Percentiles rank a stretch among this genome's conserved stretches.
These are phyloP conservation scores for Aspergillus olivimuriae DNA, from an alignment of 495 filamentous ascomycete species.

Conservation along the genomic window DNA sequence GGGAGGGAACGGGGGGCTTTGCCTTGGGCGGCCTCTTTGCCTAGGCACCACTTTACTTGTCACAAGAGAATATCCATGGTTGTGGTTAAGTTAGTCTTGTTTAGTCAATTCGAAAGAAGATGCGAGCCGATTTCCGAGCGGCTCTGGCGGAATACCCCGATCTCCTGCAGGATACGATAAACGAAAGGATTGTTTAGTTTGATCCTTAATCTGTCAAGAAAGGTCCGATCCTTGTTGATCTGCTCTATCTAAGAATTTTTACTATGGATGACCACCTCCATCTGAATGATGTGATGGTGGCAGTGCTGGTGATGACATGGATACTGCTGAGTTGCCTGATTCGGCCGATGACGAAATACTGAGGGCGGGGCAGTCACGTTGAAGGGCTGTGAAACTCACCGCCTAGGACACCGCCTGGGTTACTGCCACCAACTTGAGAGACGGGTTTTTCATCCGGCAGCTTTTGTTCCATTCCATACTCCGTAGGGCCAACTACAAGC, in stretches of 20 bases:
- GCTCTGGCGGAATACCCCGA: background rate
- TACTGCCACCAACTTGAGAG: too few relatives aligned
- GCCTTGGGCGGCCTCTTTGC: background rate
- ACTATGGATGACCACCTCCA: too few relatives aligned
- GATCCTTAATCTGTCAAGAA: too few relatives aligned
- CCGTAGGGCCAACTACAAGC: too few relatives aligned
- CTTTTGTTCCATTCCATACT: too few relatives aligned
- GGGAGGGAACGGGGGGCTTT: background rate
- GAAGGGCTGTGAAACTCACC: background rate
- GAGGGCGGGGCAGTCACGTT: slow-evolving; percentile 15
- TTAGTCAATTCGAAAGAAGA: too few relatives aligned
- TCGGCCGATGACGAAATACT: slow-evolving; percentile 11
- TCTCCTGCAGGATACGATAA: too few relatives aligned
- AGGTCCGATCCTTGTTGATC: too few relatives aligned
- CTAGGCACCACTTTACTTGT: background rate
- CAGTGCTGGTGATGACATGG: slow-evolving; percentile 1
- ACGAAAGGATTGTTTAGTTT: too few relatives aligned
- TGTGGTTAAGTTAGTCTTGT: background rate
- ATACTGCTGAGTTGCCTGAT: background rate
- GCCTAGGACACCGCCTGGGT: too few relatives aligned
- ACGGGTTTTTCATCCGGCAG: background rate
- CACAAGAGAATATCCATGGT: background rate
- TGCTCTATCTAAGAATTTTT: too few relatives aligned
- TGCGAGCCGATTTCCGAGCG: background rate
- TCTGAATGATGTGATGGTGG: too few relatives aligned